Evolutionary conservation across 139 green algal genomes (phyloP).

Genomic region (Marvania coccoides): DNA sequence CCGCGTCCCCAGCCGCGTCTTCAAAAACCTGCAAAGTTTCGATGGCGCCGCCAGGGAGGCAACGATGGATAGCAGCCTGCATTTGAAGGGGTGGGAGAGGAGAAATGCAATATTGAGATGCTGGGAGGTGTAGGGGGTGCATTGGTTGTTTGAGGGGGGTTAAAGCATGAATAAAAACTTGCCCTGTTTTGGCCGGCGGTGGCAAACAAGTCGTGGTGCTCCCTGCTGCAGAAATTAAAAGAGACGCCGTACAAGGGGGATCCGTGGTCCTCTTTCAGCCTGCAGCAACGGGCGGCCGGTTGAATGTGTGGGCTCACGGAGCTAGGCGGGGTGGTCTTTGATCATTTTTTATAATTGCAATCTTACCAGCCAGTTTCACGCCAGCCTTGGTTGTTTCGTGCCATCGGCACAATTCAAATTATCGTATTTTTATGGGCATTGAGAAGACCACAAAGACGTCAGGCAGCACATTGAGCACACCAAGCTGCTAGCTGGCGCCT

Average conservation of each 20-base stretch:
- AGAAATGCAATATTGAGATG: no score
- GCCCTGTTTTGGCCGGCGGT: conserved; percentile 46
- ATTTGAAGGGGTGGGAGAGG: not conserved
- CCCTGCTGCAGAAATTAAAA: conserved; percentile 43
- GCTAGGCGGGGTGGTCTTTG: no score
- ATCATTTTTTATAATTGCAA: no score
- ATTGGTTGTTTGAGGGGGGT: conserved; percentile 2
- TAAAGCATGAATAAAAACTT: no score
- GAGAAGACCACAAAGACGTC: no score
- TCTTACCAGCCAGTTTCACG: not conserved
- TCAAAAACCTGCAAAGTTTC: conserved; percentile 50
- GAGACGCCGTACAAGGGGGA: conserved; percentile 51
- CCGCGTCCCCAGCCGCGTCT: conserved; percentile 37
- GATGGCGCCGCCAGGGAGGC: conserved; percentile 31
- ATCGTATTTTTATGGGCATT: no score
- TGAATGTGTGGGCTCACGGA: no score
- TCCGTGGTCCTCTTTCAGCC: conserved; percentile 38
- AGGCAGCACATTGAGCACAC: no score
- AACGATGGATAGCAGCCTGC: conserved; percentile 62
- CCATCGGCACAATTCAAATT: no score
- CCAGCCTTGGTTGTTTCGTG: not conserved
- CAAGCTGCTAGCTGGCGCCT: no score
- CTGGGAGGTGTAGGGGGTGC: no score
- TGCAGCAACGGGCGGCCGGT: conserved; percentile 8
- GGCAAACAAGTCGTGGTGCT: conserved; percentile 50